phyloP scores from a whole-genome alignment of 164 flowering plant species.

The Berberis vulgaris region DNA sequence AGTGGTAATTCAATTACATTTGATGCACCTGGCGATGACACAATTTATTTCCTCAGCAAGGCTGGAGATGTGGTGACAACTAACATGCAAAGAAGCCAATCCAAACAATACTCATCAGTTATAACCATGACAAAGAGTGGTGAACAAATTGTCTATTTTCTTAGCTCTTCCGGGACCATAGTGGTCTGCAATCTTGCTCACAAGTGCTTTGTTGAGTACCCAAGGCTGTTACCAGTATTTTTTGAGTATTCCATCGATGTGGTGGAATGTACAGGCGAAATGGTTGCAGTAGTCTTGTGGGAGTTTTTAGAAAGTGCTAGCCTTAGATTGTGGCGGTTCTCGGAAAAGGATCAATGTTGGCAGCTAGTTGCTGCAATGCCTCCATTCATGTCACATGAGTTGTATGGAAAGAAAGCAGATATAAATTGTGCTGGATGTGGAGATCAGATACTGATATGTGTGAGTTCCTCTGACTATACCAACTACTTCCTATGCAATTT shows the following conservation, averaged over 20 bases:
- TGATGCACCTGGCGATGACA: slow-evolving; percentile 25
- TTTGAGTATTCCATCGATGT: slow-evolving; percentile 65
- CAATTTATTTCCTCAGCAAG: slow-evolving; percentile 51
- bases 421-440: slow-evolving; percentile 57
- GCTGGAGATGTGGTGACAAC: slow-evolving; percentile 58
- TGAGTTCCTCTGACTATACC: slow-evolving; percentile 31
- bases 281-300: slow-evolving; percentile 43
- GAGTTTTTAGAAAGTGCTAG: slow-evolving; percentile 61
- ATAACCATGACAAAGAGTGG: slow-evolving; percentile 25
- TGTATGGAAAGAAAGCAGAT: slow-evolving; percentile 61
- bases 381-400: slow-evolving; percentile 53
- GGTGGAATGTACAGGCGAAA: slow-evolving; percentile 47
- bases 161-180: slow-evolving; percentile 50
- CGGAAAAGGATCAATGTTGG: slow-evolving; percentile 33
- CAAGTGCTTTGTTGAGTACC: slow-evolving; percentile 41
- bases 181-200: slow-evolving; percentile 37
- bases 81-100: slow-evolving; percentile 56
- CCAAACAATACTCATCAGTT: slow-evolving; percentile 60
- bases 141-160: slow-evolving; percentile 40
- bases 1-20: slow-evolving; percentile 2
- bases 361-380: slow-evolving; percentile 58
- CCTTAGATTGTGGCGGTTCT: slow-evolving; percentile 55
- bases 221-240: slow-evolving; percentile 46
- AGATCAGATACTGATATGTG: slow-evolving; percentile 40
- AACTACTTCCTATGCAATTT: slow-evolving; percentile 37